Evolutionary conservation across 495 filamentous ascomycete genomes (phyloP), one percentile per base, ranked within the genome.

Genomic region (Aspergillus sclerotiicarbonarius): DNA sequence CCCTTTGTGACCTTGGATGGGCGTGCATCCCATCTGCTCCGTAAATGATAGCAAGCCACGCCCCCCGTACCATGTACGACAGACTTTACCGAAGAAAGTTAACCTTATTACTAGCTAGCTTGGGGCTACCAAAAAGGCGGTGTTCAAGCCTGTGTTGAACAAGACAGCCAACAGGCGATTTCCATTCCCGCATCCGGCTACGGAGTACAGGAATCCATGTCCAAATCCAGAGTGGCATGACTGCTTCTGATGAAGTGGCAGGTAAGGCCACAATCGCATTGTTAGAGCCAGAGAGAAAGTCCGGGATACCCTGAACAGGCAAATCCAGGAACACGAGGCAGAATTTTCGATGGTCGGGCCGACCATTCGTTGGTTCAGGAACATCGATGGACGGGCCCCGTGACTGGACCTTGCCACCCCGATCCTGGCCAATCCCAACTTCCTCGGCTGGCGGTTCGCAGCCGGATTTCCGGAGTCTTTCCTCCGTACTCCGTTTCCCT

Each of bases 11-110:
- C 25, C 25, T 25, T 25, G 25, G 25, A 25, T 25, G 25, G 25
- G 25, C 25, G 25, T 25, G 25, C 25, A 25, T 25, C 25, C 25
- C 25, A 25, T 25, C 25, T 25, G 25, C 25, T 25, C 25, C 25
- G 25, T 25, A 49, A 15, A 5, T 8, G 10, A 30, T 20, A 44
- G 41, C 41, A 45, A 19, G 47, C 25, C 47, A 50, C 15, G 15
- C n/a, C 29, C 6, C 16, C 25, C 21, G 46, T 20, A 25, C 29
- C 21, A 29, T 25, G 18, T 30, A 19, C 29, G 13, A 31, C 47
- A 15, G 47, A 50, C 47, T 18, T 30, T 32, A 50, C 47, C 31
- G 25, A 25, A 50, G 29, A 50, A 29, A 31, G 47, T 16, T 50
- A 50, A 50, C 47, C 47, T 50, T 50, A 50, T 31, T 21, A 20